Evolutionary conservation across 352 stramenopile genomes (phyloP), one percentile per base, ranked within the genome.

Genomic region (Pythium plurisporium): DNA sequence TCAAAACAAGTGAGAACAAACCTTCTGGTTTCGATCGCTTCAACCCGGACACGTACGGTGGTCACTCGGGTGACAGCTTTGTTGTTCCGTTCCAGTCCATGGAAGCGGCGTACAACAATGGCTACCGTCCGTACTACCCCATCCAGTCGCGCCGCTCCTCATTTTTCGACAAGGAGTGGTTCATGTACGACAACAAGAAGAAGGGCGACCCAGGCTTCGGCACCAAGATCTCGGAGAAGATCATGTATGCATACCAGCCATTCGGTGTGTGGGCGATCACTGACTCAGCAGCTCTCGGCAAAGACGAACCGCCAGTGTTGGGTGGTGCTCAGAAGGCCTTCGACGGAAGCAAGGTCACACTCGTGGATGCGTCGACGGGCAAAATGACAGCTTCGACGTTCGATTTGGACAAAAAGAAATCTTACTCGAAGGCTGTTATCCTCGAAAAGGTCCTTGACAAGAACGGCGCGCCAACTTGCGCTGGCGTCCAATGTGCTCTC

Each of bases 111-210:
- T 75, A 58, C 43, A 52, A 53, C 2, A 47, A 64, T 11, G 79
- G 76, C 1, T 98, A 89, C 62, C 89, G 70, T 43, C 81, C 87
- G 34, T 98, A 96, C 71, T 91, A 96, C 20, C 91, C 91, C 3
- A 88, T 94, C 59, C 62, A 69, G 25, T 63, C 73, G 8, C 82
- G 85, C 23, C 82, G 82, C n/a, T 95, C 86, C 19, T 86, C 84
- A 1, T 98, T 97, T 63, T 98, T 95, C 69, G 69, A 96, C 57
- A 83, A 67, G 53, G 73, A 86, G 9, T 97, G 86, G 87, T 80
- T 97, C 26, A 30, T 55, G 36, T 96, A 76, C 55, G 69, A 89
- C 46, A 79, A 74, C n/a, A 69, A 46, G 4, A 59, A 80, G 14
- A 72, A 65, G 0, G 72, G 75, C 12, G 56, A 64, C 4, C 55